Conservation (phyloP, 2,329 filamentous ascomycete genomes). For the Alternaria sp. region DNA sequence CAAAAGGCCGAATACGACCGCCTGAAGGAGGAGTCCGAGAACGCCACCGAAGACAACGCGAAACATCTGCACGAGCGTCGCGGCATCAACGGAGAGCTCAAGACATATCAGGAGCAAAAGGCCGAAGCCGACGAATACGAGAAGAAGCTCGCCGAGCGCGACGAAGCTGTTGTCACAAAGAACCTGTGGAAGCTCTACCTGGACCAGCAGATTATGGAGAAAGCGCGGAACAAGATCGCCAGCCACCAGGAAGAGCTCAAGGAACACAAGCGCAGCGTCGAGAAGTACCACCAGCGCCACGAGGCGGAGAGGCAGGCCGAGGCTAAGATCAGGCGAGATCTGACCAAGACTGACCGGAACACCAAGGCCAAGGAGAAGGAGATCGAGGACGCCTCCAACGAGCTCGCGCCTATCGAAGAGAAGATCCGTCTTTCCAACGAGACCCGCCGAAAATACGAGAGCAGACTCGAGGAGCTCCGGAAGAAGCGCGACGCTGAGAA, state of each 20-base stretch:
- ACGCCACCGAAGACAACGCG: conserved; percentile 85
- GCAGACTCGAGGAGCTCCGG: conserved; percentile 71
- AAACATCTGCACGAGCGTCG: conserved; percentile 87
- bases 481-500: conserved; percentile 79
- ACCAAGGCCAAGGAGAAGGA: conserved; percentile 87
- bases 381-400: conserved; percentile 84
- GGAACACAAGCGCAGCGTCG: conserved; percentile 86
- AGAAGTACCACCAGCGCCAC: conserved; percentile 79
- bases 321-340: conserved; percentile 74
- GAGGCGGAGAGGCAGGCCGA: conserved; percentile 87
- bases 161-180: conserved; percentile 89
- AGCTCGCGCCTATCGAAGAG: conserved; percentile 86
- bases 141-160: conserved; percentile 85
- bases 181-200: conserved; percentile 97
- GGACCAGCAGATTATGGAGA: conserved; percentile 91
- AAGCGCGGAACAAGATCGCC: conserved; percentile 87
- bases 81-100: conserved; percentile 96
- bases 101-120: conserved; percentile 97
- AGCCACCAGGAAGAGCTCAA: conserved; percentile 94
- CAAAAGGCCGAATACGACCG: conserved; percentile 93
- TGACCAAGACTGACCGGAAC: conserved; percentile 79
- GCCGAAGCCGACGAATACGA: conserved; percentile 93
- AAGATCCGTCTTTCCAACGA: conserved; percentile 79
- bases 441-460: conserved; percentile 71
- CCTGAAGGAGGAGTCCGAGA: conserved; percentile 84